These are phyloP conservation scores for Elongisporangium senticosum DNA, from an alignment of 352 stramenopile genomes.

Conservation along the genomic window DNA sequence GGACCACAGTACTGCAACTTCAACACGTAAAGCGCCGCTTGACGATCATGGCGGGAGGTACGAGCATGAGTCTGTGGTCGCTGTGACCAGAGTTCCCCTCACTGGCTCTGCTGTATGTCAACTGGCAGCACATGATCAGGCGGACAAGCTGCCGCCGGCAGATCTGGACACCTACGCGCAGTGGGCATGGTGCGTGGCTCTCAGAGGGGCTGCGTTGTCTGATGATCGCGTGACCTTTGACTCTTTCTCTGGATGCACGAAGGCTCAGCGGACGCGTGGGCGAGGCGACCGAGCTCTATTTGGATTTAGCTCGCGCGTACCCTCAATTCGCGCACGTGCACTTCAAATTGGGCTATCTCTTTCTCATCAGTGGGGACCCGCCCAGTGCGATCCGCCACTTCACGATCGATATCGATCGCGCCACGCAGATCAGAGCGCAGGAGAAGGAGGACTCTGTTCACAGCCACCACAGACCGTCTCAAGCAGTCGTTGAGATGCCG, in stretches of 20 bases:
- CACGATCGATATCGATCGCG: slow-evolving; percentile 30
- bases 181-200: slow-evolving; percentile 33
- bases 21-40: neutral
- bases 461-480: neutral
- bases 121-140: neutral
- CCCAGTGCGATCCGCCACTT: slow-evolving; percentile 28
- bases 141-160: slow-evolving; percentile 1
- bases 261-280: slow-evolving; percentile 40
- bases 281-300: slow-evolving; percentile 43
- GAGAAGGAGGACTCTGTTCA: neutral
- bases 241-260: neutral
- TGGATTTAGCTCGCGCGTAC: slow-evolving; percentile 30
- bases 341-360: slow-evolving; percentile 54
- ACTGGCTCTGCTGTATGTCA: neutral
- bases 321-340: slow-evolving; percentile 36
- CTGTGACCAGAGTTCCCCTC: neutral
- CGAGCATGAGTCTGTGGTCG: neutral
- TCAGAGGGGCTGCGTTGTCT: neutral
- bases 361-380: slow-evolving; percentile 25
- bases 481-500: neutral
- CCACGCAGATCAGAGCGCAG: slow-evolving; percentile 3
- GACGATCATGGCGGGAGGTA: neutral
- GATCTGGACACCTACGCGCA: slow-evolving; percentile 47
- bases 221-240: neutral
- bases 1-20: neutral